These are phyloP conservation scores for Narthecium ossifragum DNA, from an alignment of 106 monocot genomes.

Conservation along the genomic window DNA sequence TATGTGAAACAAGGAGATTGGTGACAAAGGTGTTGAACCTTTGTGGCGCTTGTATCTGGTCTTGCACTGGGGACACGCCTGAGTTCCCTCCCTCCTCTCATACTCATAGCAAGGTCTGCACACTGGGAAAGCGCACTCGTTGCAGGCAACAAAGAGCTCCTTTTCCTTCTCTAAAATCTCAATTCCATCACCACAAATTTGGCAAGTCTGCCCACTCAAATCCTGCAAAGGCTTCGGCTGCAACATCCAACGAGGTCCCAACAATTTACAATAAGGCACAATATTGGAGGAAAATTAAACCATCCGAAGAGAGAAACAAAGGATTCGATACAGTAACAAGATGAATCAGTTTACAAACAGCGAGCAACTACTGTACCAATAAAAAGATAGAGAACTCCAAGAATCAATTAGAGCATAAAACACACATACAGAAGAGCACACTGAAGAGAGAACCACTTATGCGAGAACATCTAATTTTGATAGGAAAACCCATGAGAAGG, in stretches of 20 bases:
- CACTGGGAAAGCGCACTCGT: slow-evolving; percentile 79
- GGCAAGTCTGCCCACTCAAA: slow-evolving; percentile 36
- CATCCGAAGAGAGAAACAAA: background rate
- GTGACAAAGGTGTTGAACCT: slow-evolving; percentile 24
- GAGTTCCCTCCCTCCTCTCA: slow-evolving; percentile 72
- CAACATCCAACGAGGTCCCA: background rate
- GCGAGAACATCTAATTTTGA: no score
- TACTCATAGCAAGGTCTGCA: slow-evolving; percentile 75
- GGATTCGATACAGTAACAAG: no score
- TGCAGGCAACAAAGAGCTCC: slow-evolving; percentile 77
- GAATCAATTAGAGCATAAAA: background rate
- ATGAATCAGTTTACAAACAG: background rate
- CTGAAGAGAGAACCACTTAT: no score
- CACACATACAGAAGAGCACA: no score
- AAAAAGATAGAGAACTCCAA: background rate
- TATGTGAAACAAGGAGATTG: background rate
- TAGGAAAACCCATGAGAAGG: no score
- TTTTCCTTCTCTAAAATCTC: slow-evolving; percentile 27
- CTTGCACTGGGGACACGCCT: slow-evolving; percentile 69
- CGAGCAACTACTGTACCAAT: background rate
- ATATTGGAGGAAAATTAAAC: background rate
- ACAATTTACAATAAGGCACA: background rate
- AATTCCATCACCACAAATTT: slow-evolving; percentile 66
- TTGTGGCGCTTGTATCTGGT: slow-evolving; percentile 76
- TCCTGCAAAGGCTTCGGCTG: slow-evolving; percentile 34